Conservation (phyloP, 805 yeast species). For the Candida peoriensis region DNA sequence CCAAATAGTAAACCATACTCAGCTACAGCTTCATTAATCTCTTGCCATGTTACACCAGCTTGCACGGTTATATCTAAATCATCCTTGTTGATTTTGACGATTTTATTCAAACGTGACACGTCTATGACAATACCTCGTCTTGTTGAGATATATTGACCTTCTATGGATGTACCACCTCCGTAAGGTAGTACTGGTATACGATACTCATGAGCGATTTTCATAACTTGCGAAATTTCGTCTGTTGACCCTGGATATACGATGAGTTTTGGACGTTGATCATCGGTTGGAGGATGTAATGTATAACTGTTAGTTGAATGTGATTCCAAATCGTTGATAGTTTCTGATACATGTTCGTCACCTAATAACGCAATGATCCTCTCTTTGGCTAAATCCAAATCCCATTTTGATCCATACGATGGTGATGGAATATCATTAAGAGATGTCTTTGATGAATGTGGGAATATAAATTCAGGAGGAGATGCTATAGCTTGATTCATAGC, state of each 20-base stretch:
- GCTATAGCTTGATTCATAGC: constrained; percentile 20
- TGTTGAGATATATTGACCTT: constrained; percentile 60
- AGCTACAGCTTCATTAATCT: constrained; percentile 44
- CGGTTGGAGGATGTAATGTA: constrained; percentile 44
- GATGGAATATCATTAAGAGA: constrained; percentile 18
- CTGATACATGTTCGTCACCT: constrained; percentile 26
- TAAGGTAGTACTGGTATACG: constrained; percentile 56
- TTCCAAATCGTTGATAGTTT: constrained; percentile 27
- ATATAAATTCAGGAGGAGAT: constrained; percentile 24
- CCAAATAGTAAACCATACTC: constrained; percentile 56
- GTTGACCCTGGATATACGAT: constrained; percentile 51
- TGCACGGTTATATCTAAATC: constrained; percentile 70
- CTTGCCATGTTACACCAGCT: constrained; percentile 77
- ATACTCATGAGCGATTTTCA: constrained; percentile 47
- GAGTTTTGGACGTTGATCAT: constrained; percentile 41
- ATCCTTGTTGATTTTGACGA: constrained; percentile 48
- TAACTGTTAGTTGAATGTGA: constrained; percentile 44
- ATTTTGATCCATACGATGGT: constrained; percentile 22
- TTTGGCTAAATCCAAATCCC: constrained; percentile 23
- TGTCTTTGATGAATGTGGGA: constrained; percentile 25
- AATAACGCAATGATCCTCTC: constrained; percentile 19
- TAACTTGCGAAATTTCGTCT: constrained; percentile 47
- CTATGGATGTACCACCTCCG: constrained; percentile 61
- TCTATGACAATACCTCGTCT: constrained; percentile 60
- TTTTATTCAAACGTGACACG: constrained; percentile 50